Conservation (phyloP, 805 yeast species). For the Ogataea sp. region DNA sequence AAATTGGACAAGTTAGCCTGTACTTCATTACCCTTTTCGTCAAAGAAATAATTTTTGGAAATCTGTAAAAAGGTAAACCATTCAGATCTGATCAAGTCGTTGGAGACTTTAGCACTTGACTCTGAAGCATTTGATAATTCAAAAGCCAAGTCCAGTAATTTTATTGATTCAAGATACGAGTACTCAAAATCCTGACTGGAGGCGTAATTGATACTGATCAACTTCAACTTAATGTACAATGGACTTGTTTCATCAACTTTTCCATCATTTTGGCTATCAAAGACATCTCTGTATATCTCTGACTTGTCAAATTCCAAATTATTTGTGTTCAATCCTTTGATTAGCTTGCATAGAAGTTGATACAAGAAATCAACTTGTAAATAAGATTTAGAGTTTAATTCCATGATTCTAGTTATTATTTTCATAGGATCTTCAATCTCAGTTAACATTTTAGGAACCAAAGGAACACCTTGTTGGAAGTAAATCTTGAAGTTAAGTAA, state of each 20-base stretch:
- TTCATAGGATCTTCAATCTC: constrained; percentile 16
- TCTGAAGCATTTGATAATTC: too few relatives aligned
- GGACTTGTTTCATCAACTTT: too few relatives aligned
- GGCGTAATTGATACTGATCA: constrained; percentile 59
- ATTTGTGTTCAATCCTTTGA: constrained; percentile 27
- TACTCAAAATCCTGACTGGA: constrained; percentile 53
- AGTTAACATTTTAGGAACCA: constrained; percentile 19
- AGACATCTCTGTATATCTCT: too few relatives aligned
- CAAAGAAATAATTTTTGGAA: constrained; percentile 39
- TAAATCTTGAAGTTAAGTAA: constrained; percentile 21
- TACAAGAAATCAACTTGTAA: constrained; percentile 33
- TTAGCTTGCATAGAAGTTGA: constrained; percentile 31
- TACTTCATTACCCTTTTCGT: constrained; percentile 9
- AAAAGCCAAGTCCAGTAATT: constrained; percentile 25
- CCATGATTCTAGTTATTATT: constrained; percentile 30
- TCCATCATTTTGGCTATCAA: too few relatives aligned
- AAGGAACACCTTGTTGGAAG: constrained; percentile 21
- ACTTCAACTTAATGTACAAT: constrained; percentile 19
- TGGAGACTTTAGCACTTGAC: too few relatives aligned
- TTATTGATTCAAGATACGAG: constrained; percentile 40
- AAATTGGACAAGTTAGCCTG: too few relatives aligned
- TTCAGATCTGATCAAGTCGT: constrained; percentile 24
- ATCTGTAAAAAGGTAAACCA: constrained; percentile 78
- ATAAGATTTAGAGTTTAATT: constrained; percentile 46
- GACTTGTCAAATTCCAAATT: not conserved